phyloP scores from a whole-genome alignment of 768 basidiomycete genomes.

The Mycena galopus region DNA sequence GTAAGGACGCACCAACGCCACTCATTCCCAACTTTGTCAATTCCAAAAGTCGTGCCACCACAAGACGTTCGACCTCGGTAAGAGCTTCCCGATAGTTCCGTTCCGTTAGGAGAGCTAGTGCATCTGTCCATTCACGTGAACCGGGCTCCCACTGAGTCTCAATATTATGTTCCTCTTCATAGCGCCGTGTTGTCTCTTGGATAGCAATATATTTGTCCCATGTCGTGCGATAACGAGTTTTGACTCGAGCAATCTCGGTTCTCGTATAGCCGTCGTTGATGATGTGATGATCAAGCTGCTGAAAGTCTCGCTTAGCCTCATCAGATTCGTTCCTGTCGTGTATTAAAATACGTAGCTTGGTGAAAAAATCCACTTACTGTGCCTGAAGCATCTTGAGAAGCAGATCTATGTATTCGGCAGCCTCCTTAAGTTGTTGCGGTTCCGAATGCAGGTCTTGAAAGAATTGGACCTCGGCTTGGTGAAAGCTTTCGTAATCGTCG shows the following conservation, averaged over 20 bases:
- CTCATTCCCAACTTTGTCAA: slow-evolving; percentile 7
- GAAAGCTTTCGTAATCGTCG: neutral
- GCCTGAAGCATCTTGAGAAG: no score
- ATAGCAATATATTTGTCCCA: neutral
- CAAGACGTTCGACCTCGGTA: neutral
- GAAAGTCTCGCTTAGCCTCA: neutral
- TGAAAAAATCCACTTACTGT: no score
- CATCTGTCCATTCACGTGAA: neutral
- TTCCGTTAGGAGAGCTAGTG: neutral
- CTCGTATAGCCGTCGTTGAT: neutral
- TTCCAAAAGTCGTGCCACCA: neutral
- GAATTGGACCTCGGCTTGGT: neutral
- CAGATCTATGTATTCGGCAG: no score
- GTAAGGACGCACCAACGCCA: slow-evolving; percentile 18
- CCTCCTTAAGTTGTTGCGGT: neutral
- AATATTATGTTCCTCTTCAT: neutral
- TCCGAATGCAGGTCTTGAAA: neutral
- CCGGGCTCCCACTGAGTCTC: neutral
- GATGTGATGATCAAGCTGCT: slow-evolving; percentile 5
- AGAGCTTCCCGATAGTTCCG: neutral
- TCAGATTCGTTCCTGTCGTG: neutral
- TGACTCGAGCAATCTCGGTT: neutral
- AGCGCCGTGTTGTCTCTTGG: neutral
- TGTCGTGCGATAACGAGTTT: neutral
- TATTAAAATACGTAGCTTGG: neutral